These are phyloP conservation scores for Verticillium isaacii DNA, from an alignment of 2,329 filamentous ascomycete species.

Conservation along the genomic window DNA sequence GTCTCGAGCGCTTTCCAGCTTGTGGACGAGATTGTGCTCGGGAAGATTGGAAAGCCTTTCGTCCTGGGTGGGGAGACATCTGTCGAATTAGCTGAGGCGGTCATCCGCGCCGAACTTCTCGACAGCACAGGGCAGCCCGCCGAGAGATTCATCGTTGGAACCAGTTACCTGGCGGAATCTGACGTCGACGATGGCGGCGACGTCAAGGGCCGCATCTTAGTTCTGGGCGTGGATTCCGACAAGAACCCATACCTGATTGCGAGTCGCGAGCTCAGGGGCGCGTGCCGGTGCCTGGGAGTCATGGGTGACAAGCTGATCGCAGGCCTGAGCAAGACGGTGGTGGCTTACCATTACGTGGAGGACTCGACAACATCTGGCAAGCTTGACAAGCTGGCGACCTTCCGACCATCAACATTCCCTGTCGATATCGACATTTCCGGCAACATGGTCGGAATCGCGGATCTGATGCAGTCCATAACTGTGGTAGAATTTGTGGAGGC, in stretches of 20 bases:
- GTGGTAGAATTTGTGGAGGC: slow-evolving; percentile 67
- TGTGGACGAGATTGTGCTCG: slow-evolving; percentile 86
- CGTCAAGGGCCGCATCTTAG: slow-evolving; percentile 70
- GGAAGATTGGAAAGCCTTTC: slow-evolving; percentile 66
- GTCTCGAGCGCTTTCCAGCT: slow-evolving; percentile 79
- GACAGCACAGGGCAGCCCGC: slow-evolving; percentile 49
- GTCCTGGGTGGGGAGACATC: slow-evolving; percentile 41
- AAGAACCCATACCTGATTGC: slow-evolving; percentile 68
- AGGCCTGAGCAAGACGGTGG: slow-evolving; percentile 82
- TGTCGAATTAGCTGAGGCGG: slow-evolving; percentile 76
- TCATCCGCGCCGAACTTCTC: slow-evolving; percentile 70
- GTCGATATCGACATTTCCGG: slow-evolving; percentile 73
- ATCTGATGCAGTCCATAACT: slow-evolving; percentile 89
- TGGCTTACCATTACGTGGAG: slow-evolving; percentile 52
- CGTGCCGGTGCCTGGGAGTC: slow-evolving; percentile 73
- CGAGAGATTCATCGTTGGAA: slow-evolving; percentile 89
- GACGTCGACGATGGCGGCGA: slow-evolving; percentile 33
- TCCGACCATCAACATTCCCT: slow-evolving; percentile 78
- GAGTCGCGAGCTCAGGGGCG: slow-evolving; percentile 67
- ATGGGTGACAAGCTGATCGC: slow-evolving; percentile 76
- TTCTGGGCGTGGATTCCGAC: slow-evolving; percentile 76
- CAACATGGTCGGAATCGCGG: slow-evolving; percentile 75
- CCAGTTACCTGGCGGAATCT: slow-evolving; percentile 67
- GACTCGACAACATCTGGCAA: slow-evolving; percentile 49
- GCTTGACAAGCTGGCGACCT: slow-evolving; percentile 68